Percentiles rank a stretch among this genome's conserved stretches.
Evolutionary conservation across 306 rosid species (phyloP).

Genomic region (Quercus bicolor): DNA sequence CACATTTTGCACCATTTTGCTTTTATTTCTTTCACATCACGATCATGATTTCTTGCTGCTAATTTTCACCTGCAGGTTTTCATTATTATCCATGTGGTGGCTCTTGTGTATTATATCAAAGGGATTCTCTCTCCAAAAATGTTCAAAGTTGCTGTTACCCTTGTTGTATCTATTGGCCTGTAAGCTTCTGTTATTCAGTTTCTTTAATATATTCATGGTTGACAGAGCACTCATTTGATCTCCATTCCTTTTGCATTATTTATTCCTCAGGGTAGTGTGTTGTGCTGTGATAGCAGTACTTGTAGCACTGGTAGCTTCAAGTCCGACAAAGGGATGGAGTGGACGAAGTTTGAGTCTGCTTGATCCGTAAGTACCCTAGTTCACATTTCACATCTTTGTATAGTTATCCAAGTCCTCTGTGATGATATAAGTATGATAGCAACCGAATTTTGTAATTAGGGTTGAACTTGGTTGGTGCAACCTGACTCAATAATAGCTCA

Average conservation of each 20-base stretch:
- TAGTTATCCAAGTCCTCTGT: slow-evolving; percentile 12
- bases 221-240: slow-evolving; percentile 21
- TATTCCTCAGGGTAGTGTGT: slow-evolving; percentile 69
- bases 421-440: neutral
- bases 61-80: slow-evolving; percentile 68
- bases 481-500: neutral
- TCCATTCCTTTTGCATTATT: slow-evolving; percentile 18
- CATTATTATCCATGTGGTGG: slow-evolving; percentile 90
- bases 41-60: slow-evolving; percentile 18
- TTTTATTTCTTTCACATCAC: slow-evolving; percentile 23
- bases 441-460: neutral
- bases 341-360: slow-evolving; percentile 96
- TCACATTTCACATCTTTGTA: slow-evolving; percentile 22
- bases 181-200: slow-evolving; percentile 42
- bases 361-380: slow-evolving; percentile 73
- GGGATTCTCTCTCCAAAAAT: slow-evolving; percentile 85
- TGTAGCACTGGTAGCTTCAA: slow-evolving; percentile 89
- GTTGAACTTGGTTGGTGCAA: neutral
- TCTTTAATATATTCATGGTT: slow-evolving; percentile 11
- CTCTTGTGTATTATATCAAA: slow-evolving; percentile 88
- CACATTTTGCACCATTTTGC: neutral
- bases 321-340: slow-evolving; percentile 99
- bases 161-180: slow-evolving; percentile 85
- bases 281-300: slow-evolving; percentile 73
- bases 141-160: slow-evolving; percentile 89